Conservation (phyloP, 1,284 basidiomycete species). For the Apiotrichum mycotoxinovorans region DNA sequence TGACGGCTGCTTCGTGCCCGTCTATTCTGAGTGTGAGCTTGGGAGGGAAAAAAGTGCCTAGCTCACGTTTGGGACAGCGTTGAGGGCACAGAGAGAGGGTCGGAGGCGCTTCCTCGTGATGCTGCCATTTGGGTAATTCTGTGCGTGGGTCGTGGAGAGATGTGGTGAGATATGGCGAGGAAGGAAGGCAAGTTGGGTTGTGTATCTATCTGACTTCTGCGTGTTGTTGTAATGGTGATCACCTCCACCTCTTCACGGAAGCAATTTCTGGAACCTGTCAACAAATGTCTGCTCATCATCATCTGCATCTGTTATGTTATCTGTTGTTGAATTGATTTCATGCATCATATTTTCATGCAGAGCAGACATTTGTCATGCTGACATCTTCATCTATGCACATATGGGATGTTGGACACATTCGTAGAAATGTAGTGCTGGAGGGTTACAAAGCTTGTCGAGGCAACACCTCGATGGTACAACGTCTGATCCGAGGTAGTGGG, state of each 20-base stretch:
- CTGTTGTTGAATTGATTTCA: too few species aligned
- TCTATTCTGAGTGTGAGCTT: slow-evolving; percentile 34
- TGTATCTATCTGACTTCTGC: too few species aligned
- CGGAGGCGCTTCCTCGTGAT: neutral
- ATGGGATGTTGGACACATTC: too few species aligned
- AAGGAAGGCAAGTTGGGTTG: too few species aligned
- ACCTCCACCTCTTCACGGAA: slow-evolving; percentile 4
- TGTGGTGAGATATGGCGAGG: neutral
- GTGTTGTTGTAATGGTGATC: neutral
- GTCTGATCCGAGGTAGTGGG: too few species aligned
- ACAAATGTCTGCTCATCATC: neutral
- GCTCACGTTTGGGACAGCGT: slow-evolving; percentile 30
- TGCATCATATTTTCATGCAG: too few species aligned
- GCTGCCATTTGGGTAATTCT: neutral
- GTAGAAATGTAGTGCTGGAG: too few species aligned
- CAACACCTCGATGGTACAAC: neutral
- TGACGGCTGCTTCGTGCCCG: slow-evolving; percentile 71
- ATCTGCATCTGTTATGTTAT: slow-evolving; percentile 1
- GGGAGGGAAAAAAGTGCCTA: too few species aligned
- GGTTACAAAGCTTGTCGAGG: too few species aligned
- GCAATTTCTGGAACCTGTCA: neutral
- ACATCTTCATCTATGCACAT: too few species aligned
- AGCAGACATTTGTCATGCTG: too few species aligned
- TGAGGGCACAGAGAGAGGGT: slow-evolving; percentile 23
- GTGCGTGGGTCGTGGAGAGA: neutral